A percentile compares a stretch with the other conserved stretches of the same genome.
These are phyloP conservation scores for Pseudogymnoascus sp. DNA, from an alignment of 2,329 filamentous ascomycete genomes.

Conservation along the genomic window DNA sequence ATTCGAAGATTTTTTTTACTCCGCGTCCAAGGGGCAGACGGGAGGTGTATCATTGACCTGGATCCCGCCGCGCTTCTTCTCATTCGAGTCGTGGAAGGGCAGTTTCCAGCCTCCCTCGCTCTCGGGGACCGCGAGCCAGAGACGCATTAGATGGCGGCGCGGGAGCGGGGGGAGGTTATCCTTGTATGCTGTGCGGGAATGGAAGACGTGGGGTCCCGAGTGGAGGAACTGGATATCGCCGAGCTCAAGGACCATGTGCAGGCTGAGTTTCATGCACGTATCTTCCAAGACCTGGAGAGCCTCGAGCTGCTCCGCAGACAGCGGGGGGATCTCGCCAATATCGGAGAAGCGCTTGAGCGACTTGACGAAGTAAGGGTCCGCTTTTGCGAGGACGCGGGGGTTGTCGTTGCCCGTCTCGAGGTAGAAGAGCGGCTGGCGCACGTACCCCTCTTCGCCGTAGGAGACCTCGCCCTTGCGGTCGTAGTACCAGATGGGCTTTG, in stretches of 20 bases:
- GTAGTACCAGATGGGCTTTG: slow-evolving; percentile 81
- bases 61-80: slow-evolving; percentile 84
- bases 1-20: slow-evolving; percentile 43
- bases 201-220: slow-evolving; percentile 71
- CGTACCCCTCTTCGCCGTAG: slow-evolving; percentile 67
- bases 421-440: slow-evolving; percentile 66
- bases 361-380: slow-evolving; percentile 82
- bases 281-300: slow-evolving; percentile 67
- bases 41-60: slow-evolving; percentile 78
- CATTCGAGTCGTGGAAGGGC: slow-evolving; percentile 71
- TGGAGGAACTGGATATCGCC: slow-evolving; percentile 79
- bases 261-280: slow-evolving; percentile 62
- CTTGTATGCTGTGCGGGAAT: slow-evolving; percentile 74
- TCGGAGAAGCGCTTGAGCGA: slow-evolving; percentile 70
- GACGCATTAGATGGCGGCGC: slow-evolving; percentile 68
- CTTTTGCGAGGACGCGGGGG: slow-evolving; percentile 71
- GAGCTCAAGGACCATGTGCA: slow-evolving; percentile 82
- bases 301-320: slow-evolving; percentile 61
- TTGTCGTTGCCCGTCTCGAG: slow-evolving; percentile 58
- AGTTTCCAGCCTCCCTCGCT: slow-evolving; percentile 77
- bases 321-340: slow-evolving; percentile 61
- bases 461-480: slow-evolving; percentile 82
- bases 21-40: slow-evolving; percentile 68
- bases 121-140: slow-evolving; percentile 81
- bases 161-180: slow-evolving; percentile 63